Conservation (phyloP, 768 basidiomycete species). For the Auricularia auricula-judae region DNA sequence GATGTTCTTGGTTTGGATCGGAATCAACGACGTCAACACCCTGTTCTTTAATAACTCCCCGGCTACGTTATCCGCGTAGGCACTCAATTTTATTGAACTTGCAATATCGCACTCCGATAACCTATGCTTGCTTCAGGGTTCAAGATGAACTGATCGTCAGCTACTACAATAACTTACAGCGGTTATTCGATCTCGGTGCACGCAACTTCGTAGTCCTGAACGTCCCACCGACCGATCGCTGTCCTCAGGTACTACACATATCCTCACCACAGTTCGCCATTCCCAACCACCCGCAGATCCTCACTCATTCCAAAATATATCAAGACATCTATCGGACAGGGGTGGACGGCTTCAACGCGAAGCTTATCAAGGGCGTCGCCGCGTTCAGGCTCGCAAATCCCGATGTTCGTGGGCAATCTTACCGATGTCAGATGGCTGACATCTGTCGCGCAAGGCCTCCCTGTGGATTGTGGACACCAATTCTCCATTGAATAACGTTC, state of each 20-base stretch:
- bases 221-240: conserved; percentile 47
- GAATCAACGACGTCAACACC: conserved; percentile 13
- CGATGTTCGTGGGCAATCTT: conserved; percentile 26
- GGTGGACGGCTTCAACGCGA: conserved; percentile 40
- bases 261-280: conserved; percentile 7
- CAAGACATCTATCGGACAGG: conserved; percentile 43
- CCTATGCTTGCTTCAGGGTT: conserved; percentile 24
- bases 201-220: conserved; percentile 54
- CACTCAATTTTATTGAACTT: too few species aligned
- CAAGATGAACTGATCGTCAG: conserved; percentile 35
- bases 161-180: conserved; percentile 39
- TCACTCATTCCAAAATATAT: background rate
- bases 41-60: too few species aligned
- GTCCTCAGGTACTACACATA: conserved; percentile 35
- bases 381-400: conserved; percentile 32
- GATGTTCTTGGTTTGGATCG: too few species aligned
- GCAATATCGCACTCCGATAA: too few species aligned
- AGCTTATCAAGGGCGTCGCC: conserved; percentile 30
- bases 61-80: too few species aligned
- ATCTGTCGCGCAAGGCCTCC: background rate
- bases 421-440: background rate
- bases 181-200: conserved; percentile 42
- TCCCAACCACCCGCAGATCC: conserved; percentile 24
- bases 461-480: background rate
- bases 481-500: background rate